phyloP scores from a whole-genome alignment of 129 eudicot genomes.

The Daucus carota region DH1_v3.0 NC_030385.2:41907001-41907500 shows the following conservation, averaged over 20 bases:
- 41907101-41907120: background rate
- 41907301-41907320: background rate
- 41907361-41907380: background rate
- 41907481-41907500: constrained; percentile 8
- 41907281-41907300: background rate
- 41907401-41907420: constrained; percentile 1
- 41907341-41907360: constrained; percentile 7
- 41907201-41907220: background rate
- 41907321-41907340: constrained; percentile 4
- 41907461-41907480: constrained; percentile 12
- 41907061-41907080: background rate
- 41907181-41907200: background rate
- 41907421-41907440: background rate
- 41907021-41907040: background rate
- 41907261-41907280: background rate
- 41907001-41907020: background rate
- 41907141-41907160: background rate
- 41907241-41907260: background rate
- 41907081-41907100: background rate
- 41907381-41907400: background rate
- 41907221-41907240: background rate
- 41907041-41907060: background rate
- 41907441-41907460: constrained; percentile 13
- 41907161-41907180: background rate
- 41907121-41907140: background rate